Conservation (phyloP, 345 rosid species). For the Eucalyptus shirleyi region DNA sequence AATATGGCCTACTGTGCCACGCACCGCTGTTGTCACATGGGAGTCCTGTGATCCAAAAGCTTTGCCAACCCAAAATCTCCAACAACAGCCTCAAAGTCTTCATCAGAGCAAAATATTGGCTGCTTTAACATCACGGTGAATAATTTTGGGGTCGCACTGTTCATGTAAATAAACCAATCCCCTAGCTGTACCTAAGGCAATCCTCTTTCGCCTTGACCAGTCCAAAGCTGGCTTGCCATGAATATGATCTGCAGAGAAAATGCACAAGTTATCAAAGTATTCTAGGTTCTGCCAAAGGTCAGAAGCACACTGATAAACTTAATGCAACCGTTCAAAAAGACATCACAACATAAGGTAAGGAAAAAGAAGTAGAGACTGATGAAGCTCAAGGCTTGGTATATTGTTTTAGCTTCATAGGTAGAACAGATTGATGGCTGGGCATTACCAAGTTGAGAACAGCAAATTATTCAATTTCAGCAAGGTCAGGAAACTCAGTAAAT, state of each 20-base stretch:
- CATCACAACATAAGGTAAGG: background rate
- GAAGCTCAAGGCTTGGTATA: background rate
- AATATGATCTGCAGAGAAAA: conserved; percentile 34
- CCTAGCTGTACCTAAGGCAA: conserved; percentile 86
- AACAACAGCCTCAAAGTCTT: conserved; percentile 92
- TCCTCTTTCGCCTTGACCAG: conserved; percentile 78
- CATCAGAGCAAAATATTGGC: conserved; percentile 90
- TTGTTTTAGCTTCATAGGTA: background rate
- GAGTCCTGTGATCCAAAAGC: conserved; percentile 94
- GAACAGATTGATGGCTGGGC: background rate
- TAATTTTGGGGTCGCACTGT: conserved; percentile 92
- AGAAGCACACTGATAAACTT: background rate
- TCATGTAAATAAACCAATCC: conserved; percentile 86
- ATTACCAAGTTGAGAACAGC: background rate
- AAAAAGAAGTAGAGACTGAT: background rate
- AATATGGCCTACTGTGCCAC: conserved; percentile 93
- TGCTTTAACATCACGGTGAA: conserved; percentile 94
- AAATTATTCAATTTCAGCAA: background rate
- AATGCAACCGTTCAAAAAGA: background rate
- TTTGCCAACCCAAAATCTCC: conserved; percentile 97
- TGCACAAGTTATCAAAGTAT: background rate
- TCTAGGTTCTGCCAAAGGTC: background rate
- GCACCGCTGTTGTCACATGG: conserved; percentile 90
- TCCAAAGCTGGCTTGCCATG: conserved; percentile 66
- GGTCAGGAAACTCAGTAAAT: background rate